Percentiles rank a stretch among this genome's conserved stretches.
phyloP scores from a whole-genome alignment of 2,329 filamentous ascomycete species.

The Chaetomium globosum region DNA sequence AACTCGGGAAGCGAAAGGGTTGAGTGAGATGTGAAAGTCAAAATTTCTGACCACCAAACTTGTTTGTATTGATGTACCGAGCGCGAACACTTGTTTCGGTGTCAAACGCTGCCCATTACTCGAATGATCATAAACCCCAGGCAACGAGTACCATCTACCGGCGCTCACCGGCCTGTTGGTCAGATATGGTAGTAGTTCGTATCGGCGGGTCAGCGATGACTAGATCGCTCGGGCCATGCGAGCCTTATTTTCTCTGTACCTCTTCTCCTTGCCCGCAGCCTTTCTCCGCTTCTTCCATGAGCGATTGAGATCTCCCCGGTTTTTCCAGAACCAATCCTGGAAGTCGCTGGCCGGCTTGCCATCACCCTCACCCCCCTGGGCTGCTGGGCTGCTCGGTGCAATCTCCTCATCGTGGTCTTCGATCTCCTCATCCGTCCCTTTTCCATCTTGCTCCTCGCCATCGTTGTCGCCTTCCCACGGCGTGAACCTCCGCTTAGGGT shows the following conservation, averaged over 20 bases:
- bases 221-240: constrained; percentile 50
- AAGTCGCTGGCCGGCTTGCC: constrained; percentile 54
- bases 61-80: background rate
- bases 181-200: background rate
- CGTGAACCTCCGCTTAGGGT: constrained; percentile 66
- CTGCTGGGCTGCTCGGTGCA: constrained; percentile 29
- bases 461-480: constrained; percentile 57
- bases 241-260: constrained; percentile 66
- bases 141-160: background rate
- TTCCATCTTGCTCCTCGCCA: constrained; percentile 52
- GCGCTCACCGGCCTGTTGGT: background rate
- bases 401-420: constrained; percentile 40
- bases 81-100: background rate
- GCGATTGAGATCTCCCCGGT: constrained; percentile 64
- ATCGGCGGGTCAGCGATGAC: background rate
- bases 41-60: background rate
- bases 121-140: background rate
- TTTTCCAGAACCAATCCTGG: constrained; percentile 69
- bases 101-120: background rate
- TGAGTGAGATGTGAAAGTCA: background rate
- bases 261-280: constrained; percentile 65
- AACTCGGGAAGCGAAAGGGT: background rate
- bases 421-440: constrained; percentile 41
- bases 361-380: constrained; percentile 28
- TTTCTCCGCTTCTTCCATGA: constrained; percentile 69